A percentile compares a stretch with the other conserved stretches of the same genome.
Conservation (phyloP, 257 asterid species). For the Paraleonurus japonicus region DNA sequence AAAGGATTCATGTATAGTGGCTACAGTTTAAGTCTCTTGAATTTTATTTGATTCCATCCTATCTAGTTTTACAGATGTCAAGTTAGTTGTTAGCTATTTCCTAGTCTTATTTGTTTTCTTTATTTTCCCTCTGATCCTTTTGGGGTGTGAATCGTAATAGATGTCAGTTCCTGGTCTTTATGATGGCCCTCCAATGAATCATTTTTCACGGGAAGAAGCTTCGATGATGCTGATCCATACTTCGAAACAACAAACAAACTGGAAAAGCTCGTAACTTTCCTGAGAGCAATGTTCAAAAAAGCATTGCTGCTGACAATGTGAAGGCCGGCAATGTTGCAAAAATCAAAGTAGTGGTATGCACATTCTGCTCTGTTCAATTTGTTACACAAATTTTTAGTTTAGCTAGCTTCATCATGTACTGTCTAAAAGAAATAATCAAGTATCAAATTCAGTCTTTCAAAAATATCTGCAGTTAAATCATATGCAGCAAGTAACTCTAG, state of each 20-base stretch:
- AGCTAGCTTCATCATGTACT: not conserved
- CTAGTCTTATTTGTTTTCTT: not conserved
- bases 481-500: slow-evolving; percentile 10
- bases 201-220: slow-evolving; percentile 71
- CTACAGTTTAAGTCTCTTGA: not conserved
- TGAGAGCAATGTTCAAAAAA: slow-evolving; percentile 64
- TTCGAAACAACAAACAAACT: slow-evolving; percentile 62
- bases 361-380: slow-evolving; percentile 6
- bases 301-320: slow-evolving; percentile 74
- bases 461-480: not conserved
- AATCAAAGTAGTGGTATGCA: slow-evolving; percentile 91
- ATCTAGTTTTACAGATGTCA: not conserved
- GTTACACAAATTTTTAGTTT: not conserved
- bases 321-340: slow-evolving; percentile 89
- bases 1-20: not conserved
- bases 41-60: not conserved
- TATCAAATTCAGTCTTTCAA: slow-evolving; percentile 9
- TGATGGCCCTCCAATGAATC: slow-evolving; percentile 63
- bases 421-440: not conserved
- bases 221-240: slow-evolving; percentile 66
- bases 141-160: slow-evolving; percentile 36
- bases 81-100: slow-evolving; percentile 9
- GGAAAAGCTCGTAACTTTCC: slow-evolving; percentile 59
- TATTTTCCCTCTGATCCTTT: slow-evolving; percentile 3
- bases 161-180: slow-evolving; percentile 61